Base-by-base conservation (phyloP, 164 flowering plant genomes). In the Stephania japonica region DNA sequence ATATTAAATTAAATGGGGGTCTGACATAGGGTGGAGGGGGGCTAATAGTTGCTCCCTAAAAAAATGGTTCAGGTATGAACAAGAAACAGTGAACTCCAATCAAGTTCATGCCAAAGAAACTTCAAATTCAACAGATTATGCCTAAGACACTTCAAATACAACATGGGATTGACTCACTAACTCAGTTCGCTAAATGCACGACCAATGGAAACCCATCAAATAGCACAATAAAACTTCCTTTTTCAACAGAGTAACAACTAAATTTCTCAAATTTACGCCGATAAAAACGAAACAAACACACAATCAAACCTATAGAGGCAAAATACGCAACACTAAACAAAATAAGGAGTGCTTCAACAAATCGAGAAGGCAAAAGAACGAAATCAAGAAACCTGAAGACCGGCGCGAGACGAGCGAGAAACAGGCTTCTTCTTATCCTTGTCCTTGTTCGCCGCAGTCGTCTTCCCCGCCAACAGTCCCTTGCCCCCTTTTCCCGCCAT, bases 401-500 rank as follows among this genome's bases (percentile, higher is more conserved):
- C 97, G 19, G 98, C 98, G 8, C 97, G 87, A 59, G 97, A 84
- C 6, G 98, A 93, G 12, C 93, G 87, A n/a, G 98, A 90, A 74
- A 86, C 72, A 0, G 97, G 91, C 80, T 79, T 84, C 83, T 92
- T 92, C 91, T 91, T 92, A 74, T 87, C 91, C 82, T 89, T 89
- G 27, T 89, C 96, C 81, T 89, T 90, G 85, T 83, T 87, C 0
- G 87, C 96, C 11, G 93, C 91, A 0, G 95, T 84, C 4, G 94
- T 93, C 69, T 93, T 93, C n/a, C 86, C 91, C 8, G 97, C 97
- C 83, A 93, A 66, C 65, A 93, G 89, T 38, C 98, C 98, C 69
- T 93, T 93, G 59, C 97, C 98, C 0, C 98, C 98, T 85, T 93
- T 93, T 70, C 98, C 98, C 38, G 95, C 97, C 98, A 93, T 93